Percentiles rank a stretch among this genome's conserved stretches.
Evolutionary conservation across 2,329 filamentous ascomycete species (phyloP).

Genomic region (Xylaria sp.): DNA sequence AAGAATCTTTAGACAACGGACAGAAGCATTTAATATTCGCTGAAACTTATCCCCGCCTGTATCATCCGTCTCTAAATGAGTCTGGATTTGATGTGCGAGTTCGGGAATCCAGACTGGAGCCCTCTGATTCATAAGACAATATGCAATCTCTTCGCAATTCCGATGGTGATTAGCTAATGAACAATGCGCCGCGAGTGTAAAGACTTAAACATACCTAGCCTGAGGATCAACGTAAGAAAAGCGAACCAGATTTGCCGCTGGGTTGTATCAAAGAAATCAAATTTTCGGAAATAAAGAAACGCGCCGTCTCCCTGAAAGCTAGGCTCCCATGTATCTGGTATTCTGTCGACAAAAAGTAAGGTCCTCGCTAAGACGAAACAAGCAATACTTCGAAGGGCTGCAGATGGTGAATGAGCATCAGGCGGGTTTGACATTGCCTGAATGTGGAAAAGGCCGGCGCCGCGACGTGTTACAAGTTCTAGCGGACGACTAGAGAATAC

Average conservation of each 20-base stretch:
- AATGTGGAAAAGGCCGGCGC: conserved; percentile 31
- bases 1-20: conserved; percentile 30
- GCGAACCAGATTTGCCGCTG: conserved; percentile 31
- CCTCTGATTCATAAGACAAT: conserved; percentile 30
- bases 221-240: conserved; percentile 32
- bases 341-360: conserved; percentile 30
- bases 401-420: conserved; percentile 20
- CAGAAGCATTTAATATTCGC: conserved; percentile 25
- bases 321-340: conserved; percentile 35
- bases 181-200: background rate
- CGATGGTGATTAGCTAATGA: background rate
- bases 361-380: conserved; percentile 33
- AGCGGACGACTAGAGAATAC: conserved; percentile 23
- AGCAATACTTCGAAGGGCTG: conserved; percentile 24
- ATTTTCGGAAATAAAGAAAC: conserved; percentile 29
- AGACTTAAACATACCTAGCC: conserved; percentile 34
- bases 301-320: conserved; percentile 31
- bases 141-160: conserved; percentile 31
- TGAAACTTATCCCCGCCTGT: background rate
- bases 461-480: conserved; percentile 26
- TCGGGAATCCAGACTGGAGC: conserved; percentile 25
- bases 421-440: conserved; percentile 33
- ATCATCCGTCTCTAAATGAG: background rate
- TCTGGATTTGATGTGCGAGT: conserved; percentile 27
- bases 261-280: conserved; percentile 19